These are phyloP conservation scores for Ogataea angusta DNA, from an alignment of 805 yeast genomes.

Conservation along the genomic window DNA sequence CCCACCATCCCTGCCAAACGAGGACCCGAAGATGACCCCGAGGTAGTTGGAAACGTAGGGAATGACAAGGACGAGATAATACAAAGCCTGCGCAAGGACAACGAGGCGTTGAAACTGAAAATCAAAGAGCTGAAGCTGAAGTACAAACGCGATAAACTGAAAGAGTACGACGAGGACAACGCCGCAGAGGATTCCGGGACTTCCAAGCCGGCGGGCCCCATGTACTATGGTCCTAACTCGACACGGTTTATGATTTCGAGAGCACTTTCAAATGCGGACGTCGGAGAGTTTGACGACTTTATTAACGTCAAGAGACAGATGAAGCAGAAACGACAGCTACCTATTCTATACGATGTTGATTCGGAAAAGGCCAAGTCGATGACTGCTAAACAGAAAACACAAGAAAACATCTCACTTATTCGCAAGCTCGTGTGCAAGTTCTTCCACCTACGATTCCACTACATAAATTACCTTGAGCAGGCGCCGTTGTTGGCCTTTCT, in stretches of 20 bases:
- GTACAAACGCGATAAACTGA: constrained; percentile 18
- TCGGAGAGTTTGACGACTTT: constrained; percentile 27
- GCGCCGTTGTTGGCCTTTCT: constrained; percentile 36
- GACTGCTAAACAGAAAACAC: constrained; percentile 15
- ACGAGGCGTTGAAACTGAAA: constrained; percentile 28
- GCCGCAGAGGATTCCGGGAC: constrained; percentile 2
- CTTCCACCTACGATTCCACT: constrained; percentile 39
- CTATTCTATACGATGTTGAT: constrained; percentile 15
- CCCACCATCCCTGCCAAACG: neutral
- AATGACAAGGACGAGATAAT: constrained; percentile 13
- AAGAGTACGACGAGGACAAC: constrained; percentile 14
- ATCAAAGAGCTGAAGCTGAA: constrained; percentile 26
- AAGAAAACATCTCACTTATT: constrained; percentile 35
- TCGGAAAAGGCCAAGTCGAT: constrained; percentile 6
- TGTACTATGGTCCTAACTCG: constrained; percentile 52
- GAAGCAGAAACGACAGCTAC: constrained; percentile 31
- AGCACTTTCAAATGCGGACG: constrained; percentile 25
- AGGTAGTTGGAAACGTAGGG: neutral
- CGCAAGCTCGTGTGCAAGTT: constrained; percentile 38
- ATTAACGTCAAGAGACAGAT: constrained; percentile 30
- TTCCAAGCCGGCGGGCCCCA: constrained; percentile 15
- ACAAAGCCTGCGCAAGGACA: constrained; percentile 24
- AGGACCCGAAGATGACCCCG: constrained; percentile 1
- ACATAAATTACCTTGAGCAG: constrained; percentile 39
- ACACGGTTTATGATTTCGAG: constrained; percentile 44